These are phyloP conservation scores for Pestalotiopsis fici DNA, from an alignment of 2,329 filamentous ascomycete species.

Conservation along the genomic window DNA sequence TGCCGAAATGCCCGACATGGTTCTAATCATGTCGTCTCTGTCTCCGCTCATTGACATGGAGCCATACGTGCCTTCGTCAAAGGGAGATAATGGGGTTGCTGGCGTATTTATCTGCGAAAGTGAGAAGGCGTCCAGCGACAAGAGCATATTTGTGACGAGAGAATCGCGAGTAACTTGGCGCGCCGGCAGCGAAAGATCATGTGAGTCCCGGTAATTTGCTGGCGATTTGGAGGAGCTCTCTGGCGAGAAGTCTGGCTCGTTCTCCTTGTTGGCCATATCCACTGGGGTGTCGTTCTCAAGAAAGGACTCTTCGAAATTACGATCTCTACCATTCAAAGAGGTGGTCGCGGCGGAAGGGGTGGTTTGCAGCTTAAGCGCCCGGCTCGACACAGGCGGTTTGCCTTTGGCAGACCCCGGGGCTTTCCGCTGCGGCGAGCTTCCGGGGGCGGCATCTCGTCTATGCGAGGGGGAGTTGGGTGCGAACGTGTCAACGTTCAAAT, in stretches of 20 bases:
- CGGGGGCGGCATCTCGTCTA: slow-evolving; percentile 24
- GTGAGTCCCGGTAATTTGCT: slow-evolving; percentile 61
- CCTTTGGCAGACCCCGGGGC: slow-evolving; percentile 27
- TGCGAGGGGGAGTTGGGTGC: slow-evolving; percentile 11
- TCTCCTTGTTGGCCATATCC: slow-evolving; percentile 25
- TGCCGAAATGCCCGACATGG: slow-evolving; percentile 25
- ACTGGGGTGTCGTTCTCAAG: slow-evolving; percentile 27
- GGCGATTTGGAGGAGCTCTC: slow-evolving; percentile 19
- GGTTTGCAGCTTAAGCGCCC: slow-evolving; percentile 28
- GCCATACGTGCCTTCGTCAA: slow-evolving; percentile 37
- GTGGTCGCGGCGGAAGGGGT: slow-evolving; percentile 20
- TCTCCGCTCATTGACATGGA: slow-evolving; percentile 12
- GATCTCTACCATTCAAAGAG: slow-evolving; percentile 13
- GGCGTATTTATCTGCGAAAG: slow-evolving; percentile 45
- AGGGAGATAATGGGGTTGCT: slow-evolving; percentile 26
- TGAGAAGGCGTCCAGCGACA: slow-evolving; percentile 85
- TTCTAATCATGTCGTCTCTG: slow-evolving; percentile 24
- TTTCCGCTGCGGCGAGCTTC: slow-evolving; percentile 28
- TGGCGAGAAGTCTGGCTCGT: slow-evolving; percentile 29
- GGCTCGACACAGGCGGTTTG: slow-evolving; percentile 33
- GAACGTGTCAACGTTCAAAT: slow-evolving; percentile 38
- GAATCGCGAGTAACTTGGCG: slow-evolving; percentile 82
- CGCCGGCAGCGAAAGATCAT: slow-evolving; percentile 82
- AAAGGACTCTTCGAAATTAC: slow-evolving; percentile 29
- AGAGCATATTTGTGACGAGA: slow-evolving; percentile 92